These are phyloP conservation scores for Graphiopsis chlorocephala DNA, from an alignment of 2,329 filamentous ascomycete genomes.

Conservation along the genomic window DNA sequence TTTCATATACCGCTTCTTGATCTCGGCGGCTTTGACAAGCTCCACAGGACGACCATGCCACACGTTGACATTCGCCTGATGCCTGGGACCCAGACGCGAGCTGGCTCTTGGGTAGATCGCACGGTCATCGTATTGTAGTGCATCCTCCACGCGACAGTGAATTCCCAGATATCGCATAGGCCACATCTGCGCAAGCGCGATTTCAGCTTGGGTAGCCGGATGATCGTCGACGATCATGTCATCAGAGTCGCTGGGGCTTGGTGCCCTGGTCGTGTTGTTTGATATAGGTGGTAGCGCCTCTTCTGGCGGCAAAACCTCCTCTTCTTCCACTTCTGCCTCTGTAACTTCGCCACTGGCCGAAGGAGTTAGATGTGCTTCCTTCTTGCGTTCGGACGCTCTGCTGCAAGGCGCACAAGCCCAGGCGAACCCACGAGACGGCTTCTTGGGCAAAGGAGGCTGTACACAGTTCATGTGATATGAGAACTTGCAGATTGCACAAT, in stretches of 20 bases:
- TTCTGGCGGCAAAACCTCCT: conserved; percentile 64
- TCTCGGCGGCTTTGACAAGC: conserved; percentile 82
- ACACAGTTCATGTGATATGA: conserved; percentile 99
- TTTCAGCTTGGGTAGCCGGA: conserved; percentile 75
- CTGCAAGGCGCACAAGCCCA: conserved; percentile 98
- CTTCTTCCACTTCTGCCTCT: conserved; percentile 62
- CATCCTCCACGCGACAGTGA: conserved; percentile 93
- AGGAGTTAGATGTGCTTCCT: conserved; percentile 86
- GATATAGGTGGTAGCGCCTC: conserved; percentile 59
- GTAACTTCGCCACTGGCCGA: conserved; percentile 56
- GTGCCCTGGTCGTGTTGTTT: conserved; percentile 62
- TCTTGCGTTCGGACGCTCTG: conserved; percentile 86
- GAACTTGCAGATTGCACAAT: conserved; percentile 90
- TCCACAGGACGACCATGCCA: conserved; percentile 89
- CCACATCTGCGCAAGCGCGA: conserved; percentile 91
- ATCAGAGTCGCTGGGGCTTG: conserved; percentile 45
- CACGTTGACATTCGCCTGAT: conserved; percentile 79
- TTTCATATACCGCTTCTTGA: conserved; percentile 72
- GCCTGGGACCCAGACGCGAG: conserved; percentile 83
- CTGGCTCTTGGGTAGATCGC: conserved; percentile 90
- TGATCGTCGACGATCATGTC: conserved; percentile 57
- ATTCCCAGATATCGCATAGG: conserved; percentile 93
- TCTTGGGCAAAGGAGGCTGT: conserved; percentile 84
- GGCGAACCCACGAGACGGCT: conserved; percentile 93
- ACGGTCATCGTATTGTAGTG: conserved; percentile 92